A percentile compares a stretch with the other conserved stretches of the same genome.
Conservation (phyloP, 2,329 filamentous ascomycete species). For the Aspergillus candidus region DNA sequence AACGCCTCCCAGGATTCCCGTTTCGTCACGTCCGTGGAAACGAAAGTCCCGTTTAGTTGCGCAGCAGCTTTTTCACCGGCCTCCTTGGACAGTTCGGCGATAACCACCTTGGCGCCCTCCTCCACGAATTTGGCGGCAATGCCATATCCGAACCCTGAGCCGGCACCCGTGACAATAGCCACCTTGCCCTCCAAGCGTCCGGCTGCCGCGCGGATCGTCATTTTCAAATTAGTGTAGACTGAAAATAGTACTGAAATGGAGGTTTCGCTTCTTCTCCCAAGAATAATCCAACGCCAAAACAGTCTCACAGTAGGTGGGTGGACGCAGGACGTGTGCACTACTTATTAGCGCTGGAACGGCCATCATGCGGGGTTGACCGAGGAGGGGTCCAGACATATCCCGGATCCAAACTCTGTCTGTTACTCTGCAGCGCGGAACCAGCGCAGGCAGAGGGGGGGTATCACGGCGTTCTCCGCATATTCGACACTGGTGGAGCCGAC, state of each 20-base stretch:
- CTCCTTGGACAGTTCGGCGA: slow-evolving; percentile 31
- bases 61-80: slow-evolving; percentile 19
- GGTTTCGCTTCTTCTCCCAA: not conserved
- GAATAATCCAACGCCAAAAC: too few species aligned
- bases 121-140: slow-evolving; percentile 30
- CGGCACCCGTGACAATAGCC: slow-evolving; percentile 37
- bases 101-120: slow-evolving; percentile 33
- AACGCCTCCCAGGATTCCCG: slow-evolving; percentile 23
- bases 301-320: too few species aligned
- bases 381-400: too few species aligned
- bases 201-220: not conserved
- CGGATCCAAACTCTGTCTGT: too few species aligned
- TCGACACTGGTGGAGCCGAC: too few species aligned
- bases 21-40: slow-evolving; percentile 21
- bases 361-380: too few species aligned
- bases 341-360: too few species aligned
- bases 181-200: slow-evolving; percentile 35
- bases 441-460: too few species aligned
- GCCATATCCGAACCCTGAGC: slow-evolving; percentile 34
- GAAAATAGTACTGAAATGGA: not conserved
- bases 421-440: too few species aligned
- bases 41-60: slow-evolving; percentile 17
- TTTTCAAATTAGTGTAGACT: too few species aligned
- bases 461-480: too few species aligned
- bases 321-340: too few species aligned